A percentile compares a stretch with the other conserved stretches of the same genome.
phyloP scores from a whole-genome alignment of 768 basidiomycete species.

The Boletus subcaerulescens region DNA sequence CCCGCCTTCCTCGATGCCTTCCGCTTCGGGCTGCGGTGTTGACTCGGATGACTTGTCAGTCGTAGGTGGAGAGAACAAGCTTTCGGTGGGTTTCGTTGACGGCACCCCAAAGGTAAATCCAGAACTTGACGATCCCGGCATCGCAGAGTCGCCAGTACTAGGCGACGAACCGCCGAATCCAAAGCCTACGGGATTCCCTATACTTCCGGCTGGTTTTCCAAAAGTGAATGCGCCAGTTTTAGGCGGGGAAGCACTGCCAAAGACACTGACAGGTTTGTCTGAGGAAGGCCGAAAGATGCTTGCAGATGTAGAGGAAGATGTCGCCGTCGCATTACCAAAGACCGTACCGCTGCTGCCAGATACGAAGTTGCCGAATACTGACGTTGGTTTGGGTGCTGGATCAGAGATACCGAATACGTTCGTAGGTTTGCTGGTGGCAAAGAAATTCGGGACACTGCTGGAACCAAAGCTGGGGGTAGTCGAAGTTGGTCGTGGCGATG shows the following conservation, averaged over 20 bases:
- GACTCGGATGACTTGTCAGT: constrained; percentile 31
- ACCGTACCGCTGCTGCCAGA: constrained; percentile 20
- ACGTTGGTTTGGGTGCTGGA: constrained; percentile 17
- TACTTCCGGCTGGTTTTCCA: constrained; percentile 41
- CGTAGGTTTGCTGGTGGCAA: constrained; percentile 16
- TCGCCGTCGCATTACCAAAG: constrained; percentile 18
- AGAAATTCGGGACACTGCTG: constrained; percentile 21
- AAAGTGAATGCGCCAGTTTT: constrained; percentile 27
- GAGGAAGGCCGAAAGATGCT: constrained; percentile 22
- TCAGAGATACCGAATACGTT: constrained; percentile 22
- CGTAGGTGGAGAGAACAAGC: constrained; percentile 25
- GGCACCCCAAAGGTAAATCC: constrained; percentile 26
- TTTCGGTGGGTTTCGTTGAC: constrained; percentile 21
- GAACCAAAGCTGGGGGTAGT: constrained; percentile 16
- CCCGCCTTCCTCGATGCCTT: constrained; percentile 24
- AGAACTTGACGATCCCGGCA: constrained; percentile 7
- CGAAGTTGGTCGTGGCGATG: constrained; percentile 10
- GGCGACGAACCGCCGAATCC: constrained; percentile 35
- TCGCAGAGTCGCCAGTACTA: constrained; percentile 18
- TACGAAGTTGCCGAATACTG: constrained; percentile 24
- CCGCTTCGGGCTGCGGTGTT: constrained; percentile 27
- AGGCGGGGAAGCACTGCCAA: constrained; percentile 28
- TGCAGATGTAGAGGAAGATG: constrained; percentile 10
- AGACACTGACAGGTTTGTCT: constrained; percentile 26
- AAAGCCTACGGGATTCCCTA: constrained; percentile 66